These are phyloP conservation scores for Globisporangium splendens DNA, from an alignment of 352 stramenopile species.

Conservation along the genomic window DNA sequence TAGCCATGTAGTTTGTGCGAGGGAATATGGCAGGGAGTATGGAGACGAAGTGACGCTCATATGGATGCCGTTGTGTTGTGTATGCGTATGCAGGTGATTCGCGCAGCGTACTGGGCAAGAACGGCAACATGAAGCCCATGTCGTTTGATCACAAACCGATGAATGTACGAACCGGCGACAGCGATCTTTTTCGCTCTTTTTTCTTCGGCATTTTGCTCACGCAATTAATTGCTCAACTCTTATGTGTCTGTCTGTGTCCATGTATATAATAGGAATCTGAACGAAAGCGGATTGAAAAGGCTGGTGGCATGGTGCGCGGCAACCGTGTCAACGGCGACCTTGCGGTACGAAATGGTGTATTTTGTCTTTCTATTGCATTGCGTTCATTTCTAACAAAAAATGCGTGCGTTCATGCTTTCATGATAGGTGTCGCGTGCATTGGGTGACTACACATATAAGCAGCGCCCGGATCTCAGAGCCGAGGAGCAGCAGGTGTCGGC, in stretches of 20 bases:
- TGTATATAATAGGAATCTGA: conserved; percentile 43
- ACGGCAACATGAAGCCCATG: conserved; percentile 56
- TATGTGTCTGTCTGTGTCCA: not conserved
- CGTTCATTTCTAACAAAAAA: not conserved
- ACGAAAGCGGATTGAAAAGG: conserved; percentile 63
- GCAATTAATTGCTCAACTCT: too few relatives aligned
- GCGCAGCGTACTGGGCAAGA: conserved; percentile 65
- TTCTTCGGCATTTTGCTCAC: conserved; percentile 4
- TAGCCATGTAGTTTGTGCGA: not conserved
- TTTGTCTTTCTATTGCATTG: not conserved
- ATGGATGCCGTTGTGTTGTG: not conserved
- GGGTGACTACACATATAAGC: conserved; percentile 83
- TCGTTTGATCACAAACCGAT: conserved; percentile 91
- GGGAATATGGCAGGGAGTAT: not conserved
- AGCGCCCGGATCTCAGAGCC: conserved; percentile 40
- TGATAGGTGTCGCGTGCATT: conserved; percentile 69
- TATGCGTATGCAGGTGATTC: conserved; percentile 47
- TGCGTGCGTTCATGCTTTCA: conserved; percentile 15
- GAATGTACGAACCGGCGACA: conserved; percentile 53
- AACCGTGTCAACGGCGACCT: conserved; percentile 84
- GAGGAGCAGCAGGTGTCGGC: conserved; percentile 81
- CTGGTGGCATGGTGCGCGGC: conserved; percentile 62
- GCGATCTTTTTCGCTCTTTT: too few relatives aligned
- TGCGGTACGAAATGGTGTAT: conserved; percentile 27
- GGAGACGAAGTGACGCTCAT: not conserved